Conservation (phyloP, 1,139 yeast species). For the Fermentozyma sake region DNA sequence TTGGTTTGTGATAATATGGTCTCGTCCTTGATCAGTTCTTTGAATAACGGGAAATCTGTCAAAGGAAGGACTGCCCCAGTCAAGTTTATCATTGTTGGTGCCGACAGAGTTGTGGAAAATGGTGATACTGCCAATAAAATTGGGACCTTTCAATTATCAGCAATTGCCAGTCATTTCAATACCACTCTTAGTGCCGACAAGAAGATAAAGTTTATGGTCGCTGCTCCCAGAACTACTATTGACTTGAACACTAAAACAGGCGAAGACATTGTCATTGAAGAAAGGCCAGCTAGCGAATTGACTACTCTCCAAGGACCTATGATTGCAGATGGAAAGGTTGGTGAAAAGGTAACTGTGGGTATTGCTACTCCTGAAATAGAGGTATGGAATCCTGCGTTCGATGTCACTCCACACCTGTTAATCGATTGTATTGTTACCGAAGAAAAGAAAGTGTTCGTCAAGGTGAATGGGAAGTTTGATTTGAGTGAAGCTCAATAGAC, state of each 20-base stretch:
- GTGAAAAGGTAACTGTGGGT: constrained; percentile 56
- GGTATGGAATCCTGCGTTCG: constrained; percentile 97
- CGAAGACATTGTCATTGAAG: constrained; percentile 75
- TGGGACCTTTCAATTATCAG: constrained; percentile 89
- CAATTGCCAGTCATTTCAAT: constrained; percentile 48
- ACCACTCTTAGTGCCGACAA: constrained; percentile 23
- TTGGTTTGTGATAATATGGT: constrained; percentile 91
- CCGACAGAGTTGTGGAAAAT: constrained; percentile 87
- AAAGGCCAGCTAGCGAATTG: constrained; percentile 77
- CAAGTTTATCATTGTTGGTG: constrained; percentile 91
- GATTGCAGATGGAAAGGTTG: constrained; percentile 30
- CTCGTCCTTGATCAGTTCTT: constrained; percentile 56
- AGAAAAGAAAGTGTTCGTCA: constrained; percentile 49
- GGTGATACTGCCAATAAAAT: constrained; percentile 97
- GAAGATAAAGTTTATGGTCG: constrained; percentile 77
- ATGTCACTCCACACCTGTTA: constrained; percentile 77
- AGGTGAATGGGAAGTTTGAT: constrained; percentile 40
- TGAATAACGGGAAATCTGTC: constrained; percentile 15
- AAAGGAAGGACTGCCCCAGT: constrained; percentile 48
- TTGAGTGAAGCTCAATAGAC: no score
- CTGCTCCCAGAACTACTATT: constrained; percentile 91
- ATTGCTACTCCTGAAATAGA: constrained; percentile 81
- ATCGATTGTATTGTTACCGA: constrained; percentile 92
- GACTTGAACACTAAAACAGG: constrained; percentile 68
- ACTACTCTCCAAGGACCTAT: constrained; percentile 69